Base-by-base conservation (phyloP, 352 stramenopile species). In the Globisporangium paddicum region DNA sequence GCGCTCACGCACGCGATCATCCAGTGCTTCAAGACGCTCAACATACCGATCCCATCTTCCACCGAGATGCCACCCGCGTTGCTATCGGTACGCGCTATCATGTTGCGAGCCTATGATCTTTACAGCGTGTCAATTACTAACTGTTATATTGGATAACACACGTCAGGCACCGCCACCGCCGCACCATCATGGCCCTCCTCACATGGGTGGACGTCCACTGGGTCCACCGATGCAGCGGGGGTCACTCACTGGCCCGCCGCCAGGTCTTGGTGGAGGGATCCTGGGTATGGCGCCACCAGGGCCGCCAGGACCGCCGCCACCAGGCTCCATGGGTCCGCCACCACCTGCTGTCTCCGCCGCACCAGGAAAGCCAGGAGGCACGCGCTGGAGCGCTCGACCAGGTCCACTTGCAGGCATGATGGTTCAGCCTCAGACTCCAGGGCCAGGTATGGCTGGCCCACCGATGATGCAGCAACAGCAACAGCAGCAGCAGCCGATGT, bases 1-100 rank as follows among this genome's bases (percentile, higher is more conserved):
- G 81, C 82, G 30, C 82, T 94, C 57, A 91, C 82, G 19, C 84
- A 94, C 60, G 84, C 82, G 23, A 89, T 94, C 47, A 79, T 94
- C 6, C 82, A 94, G 68, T 87, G 78, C 57, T 92, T 90, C 64
- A 94, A 92, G 71, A 82, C 77, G 44, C 70, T 94, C 16, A 79
- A 90, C 52, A 94, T 94, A 51, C 67, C 81, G n/a, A 88, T 93
- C 64, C 79, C 77, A 25, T 73, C 77, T 5, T 64, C 81, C 1
- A 66, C 71, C 0, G 77, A 89, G 54, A 68, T 79, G 9, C 79
- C 80, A 26, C 61, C 82, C n/a, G 75, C 80, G 34, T 64, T 89
- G 19, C 26, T 89, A 44, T 44, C 38, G 38, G 38, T 44, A 40
- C 28, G 28, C 28, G 28, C 28, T 32, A 3, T 32, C 28, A 11